Base-by-base conservation (phyloP, 495 filamentous ascomycete species). In the Lasiosphaeriaceae sp. region DNA sequence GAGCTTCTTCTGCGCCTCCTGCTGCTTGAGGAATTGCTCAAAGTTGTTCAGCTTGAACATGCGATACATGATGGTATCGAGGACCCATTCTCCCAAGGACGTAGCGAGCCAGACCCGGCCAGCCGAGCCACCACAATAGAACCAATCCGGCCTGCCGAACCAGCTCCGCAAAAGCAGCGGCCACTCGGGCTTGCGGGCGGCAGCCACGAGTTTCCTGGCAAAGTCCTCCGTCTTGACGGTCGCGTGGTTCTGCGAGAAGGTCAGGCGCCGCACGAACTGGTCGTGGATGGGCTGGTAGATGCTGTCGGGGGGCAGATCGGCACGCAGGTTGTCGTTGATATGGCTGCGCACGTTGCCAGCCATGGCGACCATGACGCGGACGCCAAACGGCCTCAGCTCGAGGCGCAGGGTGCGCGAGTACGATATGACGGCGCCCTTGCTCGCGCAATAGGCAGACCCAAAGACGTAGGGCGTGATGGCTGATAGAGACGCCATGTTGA, bases 331-430 rank as follows among this genome's bases (percentile, higher is more conserved):
- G 60, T 60, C 67, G 6, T 74, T 70, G 31, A 75, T 78, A 55
- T 77, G 73, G 49, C 71, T 74, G 34, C 62, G 71, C n/a, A 82
- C 73, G 23, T 75, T 78, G 20, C 79, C 79, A 1, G 76, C 73
- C 72, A 79, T 73, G 60, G 79, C 71, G 1, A 75, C 74, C 67
- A 80, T 77, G 62, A 79, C 82, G 57, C 73, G 79, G 43, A 84
- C 77, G 20, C 73, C 78, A 11, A 83, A 77, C 0, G 80, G 80
- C 47, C 71, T 72, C 29, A 85, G 70, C 57, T 84, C 82, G 21
- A 81, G 57, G 11, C 80, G 75, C 16, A 85, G 61, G 1, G 77
- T 76, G 50, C 83, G 77, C 29, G 76, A 76, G 57, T 80, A 79
- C 4, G 70, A 68, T 9, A 60, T 66, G 5, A 84, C 67, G 47